Evolutionary conservation across 139 green algal genomes (phyloP).

Genomic region (Raphidocelis subcapitata): DNA sequence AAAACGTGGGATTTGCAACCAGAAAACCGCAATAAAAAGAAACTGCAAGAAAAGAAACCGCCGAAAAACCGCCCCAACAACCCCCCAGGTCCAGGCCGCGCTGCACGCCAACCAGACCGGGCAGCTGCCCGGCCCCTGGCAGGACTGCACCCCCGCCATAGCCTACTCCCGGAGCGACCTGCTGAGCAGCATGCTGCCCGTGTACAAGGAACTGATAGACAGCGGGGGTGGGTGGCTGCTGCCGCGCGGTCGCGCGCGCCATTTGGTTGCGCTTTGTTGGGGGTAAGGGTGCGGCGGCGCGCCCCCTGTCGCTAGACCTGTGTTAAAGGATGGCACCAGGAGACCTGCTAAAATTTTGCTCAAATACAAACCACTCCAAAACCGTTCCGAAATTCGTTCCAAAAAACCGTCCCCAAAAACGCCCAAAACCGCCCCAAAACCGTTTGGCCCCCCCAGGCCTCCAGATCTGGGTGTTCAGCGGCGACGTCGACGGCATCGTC

Average conservation of each 20-base stretch:
- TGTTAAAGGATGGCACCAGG: too few relatives aligned
- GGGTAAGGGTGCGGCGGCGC: too few relatives aligned
- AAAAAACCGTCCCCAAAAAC: too few relatives aligned
- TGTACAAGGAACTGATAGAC: constrained; percentile 53
- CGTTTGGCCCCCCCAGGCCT: constrained; percentile 21
- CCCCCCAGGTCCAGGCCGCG: constrained; percentile 51
- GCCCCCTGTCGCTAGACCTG: too few relatives aligned
- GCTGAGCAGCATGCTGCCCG: constrained; percentile 65
- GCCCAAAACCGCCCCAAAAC: neutral
- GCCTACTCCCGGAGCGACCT: constrained; percentile 64
- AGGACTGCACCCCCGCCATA: constrained; percentile 49
- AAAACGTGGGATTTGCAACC: too few relatives aligned
- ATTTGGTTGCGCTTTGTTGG: too few relatives aligned
- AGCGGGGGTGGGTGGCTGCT: neutral
- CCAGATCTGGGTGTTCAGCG: constrained; percentile 64
- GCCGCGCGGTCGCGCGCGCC: too few relatives aligned
- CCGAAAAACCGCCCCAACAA: too few relatives aligned
- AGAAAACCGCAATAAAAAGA: neutral
- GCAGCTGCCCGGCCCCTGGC: constrained; percentile 52
- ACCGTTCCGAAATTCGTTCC: too few relatives aligned
- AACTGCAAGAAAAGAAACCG: neutral
- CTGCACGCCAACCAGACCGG: constrained; percentile 62
- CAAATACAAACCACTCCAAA: too few relatives aligned
- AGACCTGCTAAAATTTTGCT: too few relatives aligned
- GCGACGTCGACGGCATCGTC: constrained; percentile 79